Evolutionary conservation across 257 asterid genomes (phyloP).

Genomic region (Voacanga thouarsii): DNA sequence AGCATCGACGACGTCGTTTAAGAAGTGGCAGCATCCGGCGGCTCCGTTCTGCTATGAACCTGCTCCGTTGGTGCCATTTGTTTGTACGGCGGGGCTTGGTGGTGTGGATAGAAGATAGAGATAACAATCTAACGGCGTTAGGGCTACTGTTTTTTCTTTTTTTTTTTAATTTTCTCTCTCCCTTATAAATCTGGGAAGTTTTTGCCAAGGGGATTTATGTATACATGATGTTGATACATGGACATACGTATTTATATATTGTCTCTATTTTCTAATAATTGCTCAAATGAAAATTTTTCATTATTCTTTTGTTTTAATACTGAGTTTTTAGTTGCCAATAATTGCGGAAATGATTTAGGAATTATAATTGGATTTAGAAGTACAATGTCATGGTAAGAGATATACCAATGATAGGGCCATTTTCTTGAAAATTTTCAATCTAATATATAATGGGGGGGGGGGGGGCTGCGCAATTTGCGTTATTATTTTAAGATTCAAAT

Average conservation of each 20-base stretch:
- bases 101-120: conserved; percentile 37
- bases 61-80: conserved; percentile 43
- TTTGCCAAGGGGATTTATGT: neutral
- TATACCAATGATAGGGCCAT: too few relatives aligned
- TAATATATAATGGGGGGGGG: too few relatives aligned
- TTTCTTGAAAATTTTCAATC: too few relatives aligned
- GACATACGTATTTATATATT: neutral
- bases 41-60: conserved; percentile 26
- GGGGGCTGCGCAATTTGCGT: too few relatives aligned
- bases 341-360: too few relatives aligned
- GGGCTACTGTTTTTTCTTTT: neutral
- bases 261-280: neutral
- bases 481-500: too few relatives aligned
- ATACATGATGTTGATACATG: neutral
- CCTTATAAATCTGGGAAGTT: neutral
- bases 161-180: too few relatives aligned
- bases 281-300: neutral
- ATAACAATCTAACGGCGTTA: conserved; percentile 17
- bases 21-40: conserved; percentile 38
- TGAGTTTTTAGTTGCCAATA: too few relatives aligned
- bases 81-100: conserved; percentile 32
- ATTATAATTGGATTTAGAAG: too few relatives aligned
- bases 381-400: too few relatives aligned
- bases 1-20: conserved; percentile 15
- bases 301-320: neutral